Evolutionary conservation across 768 basidiomycete genomes (phyloP).

Genomic region (Phaeotremella skinneri): DNA sequence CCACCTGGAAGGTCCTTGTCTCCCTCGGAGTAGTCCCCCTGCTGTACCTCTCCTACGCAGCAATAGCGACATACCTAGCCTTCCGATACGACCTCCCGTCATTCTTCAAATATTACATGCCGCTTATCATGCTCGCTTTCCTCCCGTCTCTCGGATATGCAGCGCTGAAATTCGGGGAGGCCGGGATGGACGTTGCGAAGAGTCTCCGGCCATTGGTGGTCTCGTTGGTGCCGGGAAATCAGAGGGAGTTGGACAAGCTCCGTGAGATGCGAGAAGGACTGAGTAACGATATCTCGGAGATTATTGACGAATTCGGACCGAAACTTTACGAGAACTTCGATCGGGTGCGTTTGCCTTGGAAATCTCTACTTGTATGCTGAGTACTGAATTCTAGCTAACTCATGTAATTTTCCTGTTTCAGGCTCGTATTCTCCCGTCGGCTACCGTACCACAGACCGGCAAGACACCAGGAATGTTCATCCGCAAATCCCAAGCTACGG

Average conservation of each 20-base stretch:
- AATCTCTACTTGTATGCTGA: too few species aligned
- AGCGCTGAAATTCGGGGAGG: conserved; percentile 94
- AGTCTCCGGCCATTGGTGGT: conserved; percentile 81
- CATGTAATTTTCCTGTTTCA: too few species aligned
- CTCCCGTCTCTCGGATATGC: conserved; percentile 88
- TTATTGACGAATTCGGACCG: conserved; percentile 74
- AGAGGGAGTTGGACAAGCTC: conserved; percentile 70
- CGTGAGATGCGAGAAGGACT: conserved; percentile 71
- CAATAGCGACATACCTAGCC: conserved; percentile 70
- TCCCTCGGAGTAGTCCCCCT: conserved; percentile 86
- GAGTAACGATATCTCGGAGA: conserved; percentile 75
- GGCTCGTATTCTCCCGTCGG: conserved; percentile 81
- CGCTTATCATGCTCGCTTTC: conserved; percentile 68
- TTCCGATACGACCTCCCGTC: conserved; percentile 65
- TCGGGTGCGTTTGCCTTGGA: conserved; percentile 57
- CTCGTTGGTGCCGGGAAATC: conserved; percentile 83
- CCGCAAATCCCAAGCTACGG: conserved; percentile 60
- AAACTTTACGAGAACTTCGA: conserved; percentile 83
- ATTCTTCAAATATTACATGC: conserved; percentile 69
- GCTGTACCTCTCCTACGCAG: conserved; percentile 77
- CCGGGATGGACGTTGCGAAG: conserved; percentile 96
- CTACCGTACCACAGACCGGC: conserved; percentile 76
- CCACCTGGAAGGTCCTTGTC: conserved; percentile 95
- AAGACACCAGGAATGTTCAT: conserved; percentile 72
- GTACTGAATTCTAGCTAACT: conserved; percentile 8